Evolutionary conservation across 805 yeast genomes (phyloP), one percentile per base, ranked within the genome.

Genomic region (Scheffersomyces amazonensis): DNA sequence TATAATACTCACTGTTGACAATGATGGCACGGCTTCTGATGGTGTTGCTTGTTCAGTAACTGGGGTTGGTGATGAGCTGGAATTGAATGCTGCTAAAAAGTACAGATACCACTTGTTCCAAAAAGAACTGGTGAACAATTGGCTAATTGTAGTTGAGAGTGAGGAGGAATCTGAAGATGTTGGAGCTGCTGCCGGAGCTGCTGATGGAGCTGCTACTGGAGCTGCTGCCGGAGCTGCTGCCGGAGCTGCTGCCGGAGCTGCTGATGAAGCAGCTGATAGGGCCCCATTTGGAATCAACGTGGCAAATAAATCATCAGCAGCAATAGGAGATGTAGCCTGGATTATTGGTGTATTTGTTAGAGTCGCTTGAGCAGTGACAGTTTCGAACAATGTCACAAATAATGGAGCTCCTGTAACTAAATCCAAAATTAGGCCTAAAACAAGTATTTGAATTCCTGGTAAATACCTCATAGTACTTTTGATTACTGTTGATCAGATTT

Each of bases 101-200:
- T n/a, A n/a, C n/a, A n/a, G n/a, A n/a, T n/a, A n/a, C n/a, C n/a
- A n/a, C n/a, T n/a, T n/a, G n/a, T n/a, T n/a, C n/a, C n/a, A n/a
- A n/a, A n/a, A n/a, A n/a, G n/a, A n/a, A n/a, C n/a, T n/a, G n/a
- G n/a, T n/a, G n/a, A n/a, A n/a, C n/a, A n/a, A n/a, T n/a, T n/a
- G n/a, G n/a, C n/a, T n/a, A n/a, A n/a, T n/a, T n/a, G n/a, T n/a
- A 21, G 23, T 8, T 21, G 10, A 21, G 10, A 10, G 23, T 21
- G 10, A 21, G 23, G 7, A 21, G 10, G 23, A 21, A 8, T 8
- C 7, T 21, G 11, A 33, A 32, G 34, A 11, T 19, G 36, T 15
- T 25, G 42, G n/a, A 16, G 35, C 32, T 11, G 40, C 30, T 7
- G 41, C 35, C 16, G 44, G 34, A 5, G 46, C 36, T 10, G 50